Conservation (phyloP, 225 moss, liverwort and hornwort species). For the Straminergon stramineum region DNA sequence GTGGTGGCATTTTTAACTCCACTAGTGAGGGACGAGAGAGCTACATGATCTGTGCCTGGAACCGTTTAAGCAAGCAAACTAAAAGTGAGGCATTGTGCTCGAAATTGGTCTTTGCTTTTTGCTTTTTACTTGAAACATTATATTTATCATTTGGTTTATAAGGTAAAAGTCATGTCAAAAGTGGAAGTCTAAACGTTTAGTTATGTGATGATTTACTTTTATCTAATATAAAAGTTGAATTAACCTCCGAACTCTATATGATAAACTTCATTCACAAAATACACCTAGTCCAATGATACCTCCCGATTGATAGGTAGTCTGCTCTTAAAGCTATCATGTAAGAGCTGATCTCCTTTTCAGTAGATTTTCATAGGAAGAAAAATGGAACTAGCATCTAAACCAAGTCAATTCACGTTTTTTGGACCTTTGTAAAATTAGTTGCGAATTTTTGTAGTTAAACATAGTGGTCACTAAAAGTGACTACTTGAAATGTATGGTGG, state of each 20-base stretch:
- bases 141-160: neutral
- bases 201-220: neutral
- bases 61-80: no score
- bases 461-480: no score
- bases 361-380: no score
- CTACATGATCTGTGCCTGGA: neutral
- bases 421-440: no score
- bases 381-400: no score
- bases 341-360: no score
- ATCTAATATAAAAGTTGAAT: neutral
- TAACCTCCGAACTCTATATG: neutral
- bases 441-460: no score
- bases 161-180: neutral
- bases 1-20: neutral
- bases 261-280: neutral
- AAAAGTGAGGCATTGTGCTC: neutral
- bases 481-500: no score
- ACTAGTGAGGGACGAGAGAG: neutral
- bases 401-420: no score
- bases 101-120: neutral
- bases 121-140: neutral
- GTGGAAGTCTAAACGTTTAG: neutral
- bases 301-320: no score
- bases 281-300: no score
- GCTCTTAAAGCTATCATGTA: no score